phyloP scores from a whole-genome alignment of 495 filamentous ascomycete genomes.

The Jackrogersella multiformis region DNA sequence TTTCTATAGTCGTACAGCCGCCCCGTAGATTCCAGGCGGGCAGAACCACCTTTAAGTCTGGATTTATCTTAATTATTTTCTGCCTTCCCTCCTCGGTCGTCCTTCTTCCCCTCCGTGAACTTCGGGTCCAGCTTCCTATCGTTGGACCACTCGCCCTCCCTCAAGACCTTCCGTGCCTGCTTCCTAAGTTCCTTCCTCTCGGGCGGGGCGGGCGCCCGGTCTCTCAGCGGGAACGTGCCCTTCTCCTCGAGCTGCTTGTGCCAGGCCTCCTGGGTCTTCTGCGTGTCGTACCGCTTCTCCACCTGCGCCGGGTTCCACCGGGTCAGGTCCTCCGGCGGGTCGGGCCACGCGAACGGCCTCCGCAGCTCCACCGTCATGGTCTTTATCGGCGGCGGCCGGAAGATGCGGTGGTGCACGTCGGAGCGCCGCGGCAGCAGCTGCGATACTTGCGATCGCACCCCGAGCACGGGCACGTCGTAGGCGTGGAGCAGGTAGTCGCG shows the following conservation, averaged over 20 bases:
- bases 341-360: conserved; percentile 85
- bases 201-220: conserved; percentile 46
- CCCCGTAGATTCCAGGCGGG: not conserved
- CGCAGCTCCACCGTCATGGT: conserved; percentile 90
- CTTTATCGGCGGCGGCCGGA: conserved; percentile 75
- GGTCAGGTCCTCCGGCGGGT: conserved; percentile 63
- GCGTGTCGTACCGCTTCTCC: conserved; percentile 55
- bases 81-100: not conserved
- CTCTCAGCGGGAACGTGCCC: conserved; percentile 39
- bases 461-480: conserved; percentile 73
- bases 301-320: conserved; percentile 38
- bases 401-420: conserved; percentile 54
- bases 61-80: not conserved
- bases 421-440: conserved; percentile 67
- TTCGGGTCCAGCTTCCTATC: conserved; percentile 43
- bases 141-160: conserved; percentile 51
- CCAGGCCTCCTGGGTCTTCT: conserved; percentile 51
- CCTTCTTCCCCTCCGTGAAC: conserved; percentile 40
- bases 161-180: conserved; percentile 68
- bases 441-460: conserved; percentile 81
- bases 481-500: conserved; percentile 85
- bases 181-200: conserved; percentile 54
- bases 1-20: conserved; percentile 39
- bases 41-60: not conserved
- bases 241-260: conserved; percentile 22